Conservation (phyloP, 768 basidiomycete genomes). For the Artomyces pyxidatus region DNA sequence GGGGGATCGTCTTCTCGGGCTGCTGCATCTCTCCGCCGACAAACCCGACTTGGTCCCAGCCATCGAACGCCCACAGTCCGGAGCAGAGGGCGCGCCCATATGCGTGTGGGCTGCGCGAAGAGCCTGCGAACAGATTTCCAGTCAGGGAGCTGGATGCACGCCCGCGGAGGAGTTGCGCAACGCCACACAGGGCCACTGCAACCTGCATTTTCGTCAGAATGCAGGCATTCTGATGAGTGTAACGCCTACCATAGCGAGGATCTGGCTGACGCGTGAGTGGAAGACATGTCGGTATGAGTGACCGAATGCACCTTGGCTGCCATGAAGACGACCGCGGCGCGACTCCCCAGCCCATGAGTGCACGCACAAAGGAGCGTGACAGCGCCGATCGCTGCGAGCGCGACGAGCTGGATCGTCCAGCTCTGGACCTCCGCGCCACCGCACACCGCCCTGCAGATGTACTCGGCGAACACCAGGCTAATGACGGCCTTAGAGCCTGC, state of each 20-base stretch:
- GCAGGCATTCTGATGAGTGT: too few relatives aligned
- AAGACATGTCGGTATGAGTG: conserved; percentile 52
- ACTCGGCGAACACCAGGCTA: conserved; percentile 85
- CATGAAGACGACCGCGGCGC: conserved; percentile 83
- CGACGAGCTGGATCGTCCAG: conserved; percentile 88
- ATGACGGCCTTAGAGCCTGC: conserved; percentile 75
- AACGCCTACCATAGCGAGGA: too few relatives aligned
- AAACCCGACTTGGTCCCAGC: conserved; percentile 92
- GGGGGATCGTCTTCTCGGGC: conserved; percentile 79
- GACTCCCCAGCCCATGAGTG: conserved; percentile 68
- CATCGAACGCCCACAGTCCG: conserved; percentile 92
- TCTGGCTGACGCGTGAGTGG: too few relatives aligned
- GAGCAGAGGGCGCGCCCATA: conserved; percentile 95
- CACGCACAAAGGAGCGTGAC: conserved; percentile 76
- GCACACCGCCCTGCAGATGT: conserved; percentile 84
- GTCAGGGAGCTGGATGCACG: conserved; percentile 60
- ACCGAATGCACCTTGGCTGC: conserved; percentile 70
- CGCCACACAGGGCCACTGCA: conserved; percentile 67
- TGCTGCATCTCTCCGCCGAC: conserved; percentile 84
- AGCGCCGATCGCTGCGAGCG: conserved; percentile 57
- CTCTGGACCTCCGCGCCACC: conserved; percentile 77
- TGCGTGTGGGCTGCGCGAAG: conserved; percentile 68
- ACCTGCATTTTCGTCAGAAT: too few relatives aligned
- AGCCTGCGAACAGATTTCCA: conserved; percentile 60
- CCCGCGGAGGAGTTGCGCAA: conserved; percentile 68